A percentile compares a stretch with the other conserved stretches of the same genome.
phyloP scores from a whole-genome alignment of 306 rosid species.

The Hylodesmum podocarpum region DNA sequence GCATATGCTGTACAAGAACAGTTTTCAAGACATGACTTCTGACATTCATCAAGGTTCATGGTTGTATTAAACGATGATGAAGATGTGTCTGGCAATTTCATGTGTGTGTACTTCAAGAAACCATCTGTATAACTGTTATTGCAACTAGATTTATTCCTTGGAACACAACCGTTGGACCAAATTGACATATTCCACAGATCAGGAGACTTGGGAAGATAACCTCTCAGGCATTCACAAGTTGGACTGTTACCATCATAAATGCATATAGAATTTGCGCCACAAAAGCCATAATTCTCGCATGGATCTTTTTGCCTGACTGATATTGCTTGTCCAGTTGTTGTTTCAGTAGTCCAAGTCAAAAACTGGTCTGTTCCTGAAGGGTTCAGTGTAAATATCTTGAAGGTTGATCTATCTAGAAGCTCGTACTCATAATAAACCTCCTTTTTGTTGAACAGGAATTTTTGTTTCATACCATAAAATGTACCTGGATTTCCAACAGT shows the following conservation, averaged over 20 bases:
- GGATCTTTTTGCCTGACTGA: neutral
- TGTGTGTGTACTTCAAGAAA: neutral
- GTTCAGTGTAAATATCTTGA: neutral
- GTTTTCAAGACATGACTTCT: neutral
- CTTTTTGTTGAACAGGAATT: neutral
- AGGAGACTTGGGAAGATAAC: neutral
- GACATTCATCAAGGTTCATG: conserved; percentile 22
- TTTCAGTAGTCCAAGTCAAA: neutral
- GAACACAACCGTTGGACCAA: conserved; percentile 10
- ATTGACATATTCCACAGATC: neutral
- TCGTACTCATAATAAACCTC: conserved; percentile 1
- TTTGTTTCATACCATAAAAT: neutral
- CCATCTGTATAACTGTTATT: neutral
- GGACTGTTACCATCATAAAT: neutral
- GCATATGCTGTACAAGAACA: conserved; percentile 27
- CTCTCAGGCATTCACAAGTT: neutral
- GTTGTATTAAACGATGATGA: neutral
- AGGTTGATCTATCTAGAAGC: neutral
- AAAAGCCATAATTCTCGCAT: neutral
- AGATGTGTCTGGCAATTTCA: conserved; percentile 23
- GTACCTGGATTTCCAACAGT: neutral
- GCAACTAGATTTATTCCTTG: neutral
- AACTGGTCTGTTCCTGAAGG: neutral
- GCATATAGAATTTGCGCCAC: neutral
- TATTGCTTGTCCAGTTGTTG: neutral